Conservation (phyloP, 768 basidiomycete species). For the Trametes cubensis region DNA sequence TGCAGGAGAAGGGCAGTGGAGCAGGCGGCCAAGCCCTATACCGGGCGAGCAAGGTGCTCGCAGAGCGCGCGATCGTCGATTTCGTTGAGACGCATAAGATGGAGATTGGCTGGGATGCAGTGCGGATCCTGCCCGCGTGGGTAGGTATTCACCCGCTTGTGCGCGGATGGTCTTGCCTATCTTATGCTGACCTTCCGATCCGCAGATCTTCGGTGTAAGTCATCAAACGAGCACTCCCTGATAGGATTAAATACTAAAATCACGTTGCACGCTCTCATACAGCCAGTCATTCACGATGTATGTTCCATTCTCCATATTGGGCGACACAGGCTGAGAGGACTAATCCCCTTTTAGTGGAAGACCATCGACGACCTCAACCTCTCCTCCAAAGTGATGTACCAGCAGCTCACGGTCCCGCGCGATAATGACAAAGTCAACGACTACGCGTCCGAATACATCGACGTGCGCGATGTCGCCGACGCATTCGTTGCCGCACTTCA, state of each 20-base stretch:
- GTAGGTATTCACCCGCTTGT: slow-evolving; percentile 28
- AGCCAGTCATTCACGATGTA: slow-evolving; percentile 13
- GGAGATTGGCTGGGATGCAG: slow-evolving; percentile 15
- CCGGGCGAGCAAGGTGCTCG: slow-evolving; percentile 38
- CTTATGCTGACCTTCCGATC: slow-evolving; percentile 24
- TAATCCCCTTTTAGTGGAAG: not conserved
- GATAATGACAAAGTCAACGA: slow-evolving; percentile 40
- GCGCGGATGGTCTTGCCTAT: slow-evolving; percentile 27
- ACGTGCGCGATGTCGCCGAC: slow-evolving; percentile 40
- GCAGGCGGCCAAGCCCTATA: slow-evolving; percentile 34
- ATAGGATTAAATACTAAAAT: not conserved
- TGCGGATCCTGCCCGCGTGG: slow-evolving; percentile 26
- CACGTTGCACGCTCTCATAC: not conserved
- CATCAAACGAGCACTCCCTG: not conserved
- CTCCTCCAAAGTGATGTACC: slow-evolving; percentile 29
- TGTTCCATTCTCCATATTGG: not conserved
- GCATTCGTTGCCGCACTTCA: slow-evolving; percentile 35
- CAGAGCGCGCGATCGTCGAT: slow-evolving; percentile 32
- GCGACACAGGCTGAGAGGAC: too few species aligned
- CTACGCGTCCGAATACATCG: slow-evolving; percentile 27
- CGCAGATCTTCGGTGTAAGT: slow-evolving; percentile 16
- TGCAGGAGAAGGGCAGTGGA: slow-evolving; percentile 37
- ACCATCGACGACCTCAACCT: slow-evolving; percentile 14
- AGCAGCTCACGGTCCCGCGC: slow-evolving; percentile 44
- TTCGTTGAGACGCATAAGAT: slow-evolving; percentile 8